Base-by-base conservation (phyloP, 1,284 basidiomycete species). In the Fereydounia khargensis region DNA sequence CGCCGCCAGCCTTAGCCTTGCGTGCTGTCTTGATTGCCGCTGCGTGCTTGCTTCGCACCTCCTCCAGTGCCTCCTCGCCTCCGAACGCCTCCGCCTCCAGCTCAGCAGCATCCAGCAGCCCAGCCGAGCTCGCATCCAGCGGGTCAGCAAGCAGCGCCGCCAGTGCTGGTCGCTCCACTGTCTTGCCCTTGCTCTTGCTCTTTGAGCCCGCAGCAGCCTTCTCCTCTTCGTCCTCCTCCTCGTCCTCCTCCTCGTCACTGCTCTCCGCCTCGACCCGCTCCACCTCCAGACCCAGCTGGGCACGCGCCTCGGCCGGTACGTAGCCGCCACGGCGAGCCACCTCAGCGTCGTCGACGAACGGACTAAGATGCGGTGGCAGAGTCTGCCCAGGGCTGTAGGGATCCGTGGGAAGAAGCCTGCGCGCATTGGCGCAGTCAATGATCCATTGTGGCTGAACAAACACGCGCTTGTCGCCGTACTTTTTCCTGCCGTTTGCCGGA, bases 391-490 rank as follows among this genome's bases (percentile, higher is more conserved):
- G 91, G 9, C 81, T 82, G 75, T 98, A 98, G 36, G 84, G 81
- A 47, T 87, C 91, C 65, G 92, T 88, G 1, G 90, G 82, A 24
- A 97, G 81, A 45, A 96, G 82, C 75, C 83, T 89, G 16, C 85
- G 84, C 18, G 85, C 83, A 77, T 98, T 98, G 71, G 95, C 85
- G 73, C 88, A 95, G 78, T 99, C 95, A 25, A 92, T 88, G 21
- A 97, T 83, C 94, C 95, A 98, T 77, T 98, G 95, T 14, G 95
- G 95, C 78, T 98, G 95, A 8, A 98, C 83, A 78, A 88, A 90
- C 66, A 89, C 89, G 65, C 92, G 82, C 73, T 85, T 83, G 35
- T 64, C 68, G 16, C 52, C 46, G 47, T 68, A 68, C 43, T 59
- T 43, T 10, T 53, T 41, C 19, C 66, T 53, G 22, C 64, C 67